These are phyloP conservation scores for Euphrasia arctica DNA, from an alignment of 305 asterid genomes.

Conservation along the genomic window DNA sequence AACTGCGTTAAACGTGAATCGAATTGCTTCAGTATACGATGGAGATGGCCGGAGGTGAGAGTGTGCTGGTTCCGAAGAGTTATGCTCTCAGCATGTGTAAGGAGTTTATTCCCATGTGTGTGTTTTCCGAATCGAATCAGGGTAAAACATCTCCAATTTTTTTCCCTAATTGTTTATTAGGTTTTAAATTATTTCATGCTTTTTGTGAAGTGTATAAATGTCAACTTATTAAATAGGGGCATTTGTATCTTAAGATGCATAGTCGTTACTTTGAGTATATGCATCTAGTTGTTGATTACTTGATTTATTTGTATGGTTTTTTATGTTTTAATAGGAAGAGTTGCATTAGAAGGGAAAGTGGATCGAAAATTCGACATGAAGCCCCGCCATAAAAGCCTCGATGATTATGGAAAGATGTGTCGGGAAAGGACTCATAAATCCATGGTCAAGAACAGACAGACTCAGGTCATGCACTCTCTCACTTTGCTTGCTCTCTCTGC, in stretches of 20 bases:
- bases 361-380: conserved; percentile 89
- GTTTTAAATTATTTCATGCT: background rate
- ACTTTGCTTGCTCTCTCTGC: conserved; percentile 4
- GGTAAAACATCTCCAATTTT: conserved; percentile 38
- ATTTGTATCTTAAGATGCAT: too few species aligned
- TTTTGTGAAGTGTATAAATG: too few species aligned
- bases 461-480: conserved; percentile 42
- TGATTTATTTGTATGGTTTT: too few species aligned
- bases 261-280: too few species aligned
- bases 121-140: conserved; percentile 66
- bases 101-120: conserved; percentile 83
- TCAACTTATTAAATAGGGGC: too few species aligned
- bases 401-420: conserved; percentile 73
- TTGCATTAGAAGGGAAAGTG: conserved; percentile 74
- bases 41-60: conserved; percentile 77
- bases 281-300: background rate
- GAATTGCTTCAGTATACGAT: conserved; percentile 57
- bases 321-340: conserved; percentile 30
- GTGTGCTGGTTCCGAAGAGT: conserved; percentile 58
- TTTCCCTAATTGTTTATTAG: background rate
- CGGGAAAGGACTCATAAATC: conserved; percentile 84
- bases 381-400: conserved; percentile 57
- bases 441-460: conserved; percentile 75
- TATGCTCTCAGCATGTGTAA: conserved; percentile 74
- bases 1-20: background rate